A percentile compares a stretch with the other conserved stretches of the same genome.
These are phyloP conservation scores for Oxyria digyna DNA, from an alignment of 148 eudicot genomes.

Conservation along the genomic window DNA sequence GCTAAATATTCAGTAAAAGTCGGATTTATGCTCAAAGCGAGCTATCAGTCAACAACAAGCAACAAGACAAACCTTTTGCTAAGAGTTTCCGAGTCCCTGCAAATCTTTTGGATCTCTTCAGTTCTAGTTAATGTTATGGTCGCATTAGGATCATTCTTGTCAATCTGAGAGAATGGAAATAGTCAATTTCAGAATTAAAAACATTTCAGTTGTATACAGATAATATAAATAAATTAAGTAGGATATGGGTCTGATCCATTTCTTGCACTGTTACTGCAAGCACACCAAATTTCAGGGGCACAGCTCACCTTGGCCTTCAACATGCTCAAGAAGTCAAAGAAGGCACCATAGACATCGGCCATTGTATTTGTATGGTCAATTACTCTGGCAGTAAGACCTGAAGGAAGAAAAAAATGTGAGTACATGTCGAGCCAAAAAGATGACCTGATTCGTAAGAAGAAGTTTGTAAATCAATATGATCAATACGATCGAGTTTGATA, in stretches of 20 bases:
- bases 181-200: neutral
- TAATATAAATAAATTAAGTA: too few relatives aligned
- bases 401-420: neutral
- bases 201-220: too few relatives aligned
- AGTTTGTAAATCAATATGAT: neutral
- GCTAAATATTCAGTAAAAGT: neutral
- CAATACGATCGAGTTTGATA: neutral
- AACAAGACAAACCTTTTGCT: conserved; percentile 34
- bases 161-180: conserved; percentile 30
- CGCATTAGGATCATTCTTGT: conserved; percentile 66
- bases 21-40: neutral
- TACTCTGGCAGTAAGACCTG: conserved; percentile 78
- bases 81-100: conserved; percentile 65
- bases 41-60: neutral
- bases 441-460: neutral
- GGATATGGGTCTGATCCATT: neutral
- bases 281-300: too few relatives aligned
- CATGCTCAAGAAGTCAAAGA: conserved; percentile 67
- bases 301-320: conserved; percentile 60
- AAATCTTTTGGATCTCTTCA: conserved; percentile 49
- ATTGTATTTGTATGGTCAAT: conserved; percentile 54
- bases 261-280: neutral
- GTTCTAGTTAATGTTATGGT: conserved; percentile 44
- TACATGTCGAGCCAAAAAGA: neutral
- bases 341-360: conserved; percentile 79